Conservation (phyloP, 108 stramenopile species). For the Nannochloropsis gaditana region DNA sequence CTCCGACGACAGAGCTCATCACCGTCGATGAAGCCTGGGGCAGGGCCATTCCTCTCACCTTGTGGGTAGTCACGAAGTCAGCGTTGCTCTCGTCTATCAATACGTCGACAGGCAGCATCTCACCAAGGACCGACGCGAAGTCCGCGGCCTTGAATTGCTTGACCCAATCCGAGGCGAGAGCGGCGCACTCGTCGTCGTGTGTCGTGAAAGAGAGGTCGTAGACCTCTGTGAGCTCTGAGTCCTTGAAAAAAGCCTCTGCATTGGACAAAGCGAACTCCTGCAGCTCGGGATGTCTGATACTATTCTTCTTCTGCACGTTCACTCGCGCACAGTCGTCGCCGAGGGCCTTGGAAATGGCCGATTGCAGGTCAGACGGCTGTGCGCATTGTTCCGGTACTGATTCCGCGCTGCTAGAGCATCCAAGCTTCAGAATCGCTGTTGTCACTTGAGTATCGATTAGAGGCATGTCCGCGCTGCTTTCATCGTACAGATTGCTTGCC, state of each 20-base stretch:
- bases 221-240: not conserved
- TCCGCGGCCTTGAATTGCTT: not conserved
- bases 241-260: not conserved
- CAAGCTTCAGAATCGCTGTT: not conserved
- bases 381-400: not conserved
- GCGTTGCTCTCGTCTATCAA: not conserved
- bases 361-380: not conserved
- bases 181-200: slow-evolving; percentile 11
- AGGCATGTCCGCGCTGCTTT: not conserved
- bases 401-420: slow-evolving; percentile 6
- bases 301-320: slow-evolving; percentile 7
- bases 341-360: not conserved
- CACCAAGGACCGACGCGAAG: not conserved
- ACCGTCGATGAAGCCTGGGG: not conserved
- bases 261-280: not conserved
- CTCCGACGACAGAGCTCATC: not conserved
- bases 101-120: not conserved
- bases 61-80: not conserved
- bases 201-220: slow-evolving; percentile 17
- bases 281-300: not conserved
- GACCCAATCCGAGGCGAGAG: not conserved
- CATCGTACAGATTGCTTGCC: not conserved
- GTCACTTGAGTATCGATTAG: not conserved
- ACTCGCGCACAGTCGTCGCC: slow-evolving; percentile 19
- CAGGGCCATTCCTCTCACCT: not conserved